Conservation (phyloP, 441 rosid genomes). For the Eutrema salsugineum region DNA sequence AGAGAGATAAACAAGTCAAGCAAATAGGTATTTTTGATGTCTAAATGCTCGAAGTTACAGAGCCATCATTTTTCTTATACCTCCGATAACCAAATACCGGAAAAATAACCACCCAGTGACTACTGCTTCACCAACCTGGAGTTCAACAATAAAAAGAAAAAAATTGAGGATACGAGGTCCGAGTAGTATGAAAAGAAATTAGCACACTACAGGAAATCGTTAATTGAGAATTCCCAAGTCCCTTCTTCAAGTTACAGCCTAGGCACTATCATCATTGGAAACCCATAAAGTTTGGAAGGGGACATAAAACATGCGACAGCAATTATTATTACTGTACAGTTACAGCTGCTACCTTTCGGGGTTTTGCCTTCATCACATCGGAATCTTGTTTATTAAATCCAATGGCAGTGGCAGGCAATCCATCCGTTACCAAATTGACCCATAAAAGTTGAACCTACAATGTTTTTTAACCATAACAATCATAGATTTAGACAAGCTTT, state of each 20-base stretch:
- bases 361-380: slow-evolving; percentile 97
- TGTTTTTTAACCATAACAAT: background rate
- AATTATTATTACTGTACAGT: background rate
- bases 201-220: background rate
- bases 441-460: slow-evolving; percentile 95
- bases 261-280: background rate
- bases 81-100: slow-evolving; percentile 99
- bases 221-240: background rate
- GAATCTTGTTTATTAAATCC: slow-evolving; percentile 98
- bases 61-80: slow-evolving; percentile 38
- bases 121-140: slow-evolving; percentile 96
- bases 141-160: slow-evolving; percentile 9
- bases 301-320: background rate
- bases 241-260: background rate
- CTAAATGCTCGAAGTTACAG: slow-evolving; percentile 6
- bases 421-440: slow-evolving; percentile 99
- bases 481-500: background rate
- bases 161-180: background rate
- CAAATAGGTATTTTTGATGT: background rate
- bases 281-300: background rate
- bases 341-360: slow-evolving; percentile 75
- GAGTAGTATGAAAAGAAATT: background rate
- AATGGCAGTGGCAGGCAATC: slow-evolving; percentile 99
- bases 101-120: slow-evolving; percentile 98
- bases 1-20: slow-evolving; percentile 7